Evolutionary conservation across 2,329 filamentous ascomycete species (phyloP), one percentile per base, ranked within the genome.

Genomic region (Magnaporthiopsis poae): DNA sequence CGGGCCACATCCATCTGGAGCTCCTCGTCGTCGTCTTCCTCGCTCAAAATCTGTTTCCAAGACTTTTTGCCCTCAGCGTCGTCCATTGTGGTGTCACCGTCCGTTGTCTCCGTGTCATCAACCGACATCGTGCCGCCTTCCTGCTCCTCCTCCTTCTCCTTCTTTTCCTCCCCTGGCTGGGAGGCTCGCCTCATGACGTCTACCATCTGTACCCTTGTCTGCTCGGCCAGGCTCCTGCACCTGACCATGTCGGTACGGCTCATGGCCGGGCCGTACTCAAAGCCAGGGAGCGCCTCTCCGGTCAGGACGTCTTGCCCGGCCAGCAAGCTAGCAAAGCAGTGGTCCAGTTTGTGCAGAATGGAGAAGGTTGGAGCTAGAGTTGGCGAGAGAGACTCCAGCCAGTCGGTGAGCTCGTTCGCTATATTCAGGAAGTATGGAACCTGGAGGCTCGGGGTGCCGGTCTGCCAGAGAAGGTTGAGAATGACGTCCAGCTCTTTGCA

Each of bases 241-340:
- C 94, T 85, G 9, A 98, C 92, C 82, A 95, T 96, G 75, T 97
- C 92, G 0, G 90, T 94, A 25, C 77, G 80, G 0, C 88, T 92
- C 80, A 91, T 88, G 0, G 81, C 77, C 5, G 82, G 78, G 0
- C 84, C 84, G 8, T 79, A 81, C 69, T 87, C 85, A 69, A 93
- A 92, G 0, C 92, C 91, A 0, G 91, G 88, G 0, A 96, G 79
- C 0, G 80, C 72, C 59, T 88, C 85, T 0, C 84, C 83, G 0
- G 88, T 88, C 18, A 88, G 84, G 3, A 87, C 77, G 72, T 96
- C 87, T 67, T 83, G 78, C 3, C 90, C 90, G 31, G 81, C 79
- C 1, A 96, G 74, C 12, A 97, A 79, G 67, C 89, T 91, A 1
- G 90, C 86, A 73, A 97, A 96, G 59, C 90, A 90, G 71, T 89